Conservation (phyloP, 2,329 filamentous ascomycete species). For the Xylariaceae sp. region DNA sequence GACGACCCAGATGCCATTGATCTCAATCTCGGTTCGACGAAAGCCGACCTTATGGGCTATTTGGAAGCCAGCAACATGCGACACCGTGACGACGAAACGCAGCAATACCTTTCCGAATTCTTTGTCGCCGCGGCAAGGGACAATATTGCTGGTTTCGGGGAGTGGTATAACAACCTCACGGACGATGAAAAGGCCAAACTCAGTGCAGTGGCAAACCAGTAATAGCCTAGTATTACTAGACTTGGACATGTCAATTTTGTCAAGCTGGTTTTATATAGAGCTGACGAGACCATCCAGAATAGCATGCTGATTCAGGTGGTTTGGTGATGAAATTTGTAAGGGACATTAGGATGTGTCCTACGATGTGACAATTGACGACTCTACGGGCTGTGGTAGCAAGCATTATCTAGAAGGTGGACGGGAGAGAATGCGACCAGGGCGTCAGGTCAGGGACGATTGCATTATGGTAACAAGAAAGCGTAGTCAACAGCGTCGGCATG, state of each 20-base stretch:
- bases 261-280: too few relatives aligned
- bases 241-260: too few relatives aligned
- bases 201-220: constrained; percentile 42
- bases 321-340: background rate
- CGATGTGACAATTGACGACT: background rate
- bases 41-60: constrained; percentile 75
- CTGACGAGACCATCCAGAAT: background rate
- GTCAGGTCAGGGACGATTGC: background rate
- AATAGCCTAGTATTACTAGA: constrained; percentile 2
- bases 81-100: constrained; percentile 83
- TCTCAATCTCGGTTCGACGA: constrained; percentile 62
- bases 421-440: background rate
- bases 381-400: background rate
- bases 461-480: background rate
- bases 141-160: constrained; percentile 50
- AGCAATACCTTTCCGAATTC: constrained; percentile 76
- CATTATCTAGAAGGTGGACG: background rate
- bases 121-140: constrained; percentile 59
- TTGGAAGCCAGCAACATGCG: constrained; percentile 55
- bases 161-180: constrained; percentile 52
- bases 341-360: background rate
- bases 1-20: constrained; percentile 74
- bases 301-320: background rate
- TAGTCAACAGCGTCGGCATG: background rate
- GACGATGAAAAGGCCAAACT: constrained; percentile 53